Evolutionary conservation across 352 stramenopile species (phyloP), one percentile per base, ranked within the genome.

Genomic region (Phytophthora ramorum): DNA sequence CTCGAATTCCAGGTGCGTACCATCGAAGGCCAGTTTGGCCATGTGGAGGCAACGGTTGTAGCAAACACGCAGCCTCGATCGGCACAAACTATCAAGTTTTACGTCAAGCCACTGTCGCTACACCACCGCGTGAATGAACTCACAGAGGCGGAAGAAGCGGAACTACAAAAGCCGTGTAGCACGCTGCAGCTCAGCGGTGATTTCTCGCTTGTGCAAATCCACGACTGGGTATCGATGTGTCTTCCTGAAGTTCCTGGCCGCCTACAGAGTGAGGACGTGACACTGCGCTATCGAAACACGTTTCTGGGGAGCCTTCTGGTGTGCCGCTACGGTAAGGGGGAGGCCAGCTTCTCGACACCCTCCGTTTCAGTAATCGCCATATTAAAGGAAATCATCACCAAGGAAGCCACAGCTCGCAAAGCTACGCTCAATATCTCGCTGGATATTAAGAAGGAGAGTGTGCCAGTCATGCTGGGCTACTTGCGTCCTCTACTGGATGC

Each of bases 281-380:
- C 74, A 3, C 78, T 96, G 68, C 85, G 83, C 62, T 95, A 92
- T 71, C 83, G 81, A 54, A 92, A 92, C 69, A 83, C 87, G 22
- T 90, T 90, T 52, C 52, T 97, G 7, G 81, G 84, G 8, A 93
- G 76, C 44, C 41, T 90, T 14, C 69, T 96, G n/a, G 66, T 89
- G 20, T 93, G 87, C 28, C 83, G 79, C 20, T 95, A 95, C 59
- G 74, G 76, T 12, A 92, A 91, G 53, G 86, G 81, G 4, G 84
- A 91, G 50, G 85, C 81, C 13, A 83, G 67, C 37, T 96, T 91
- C 63, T 79, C 73, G 41, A 95, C 89, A 6, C 74, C 87, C 38
- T 96, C 87, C 0, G 78, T 91, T 3, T 96, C 87, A 0, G 81
- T 88, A 9, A 93, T 97, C 52, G 86, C 87, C 9, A 96, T 97